Base-by-base conservation (phyloP, 306 rosid species). In the Pterocarpus santalinus region DNA sequence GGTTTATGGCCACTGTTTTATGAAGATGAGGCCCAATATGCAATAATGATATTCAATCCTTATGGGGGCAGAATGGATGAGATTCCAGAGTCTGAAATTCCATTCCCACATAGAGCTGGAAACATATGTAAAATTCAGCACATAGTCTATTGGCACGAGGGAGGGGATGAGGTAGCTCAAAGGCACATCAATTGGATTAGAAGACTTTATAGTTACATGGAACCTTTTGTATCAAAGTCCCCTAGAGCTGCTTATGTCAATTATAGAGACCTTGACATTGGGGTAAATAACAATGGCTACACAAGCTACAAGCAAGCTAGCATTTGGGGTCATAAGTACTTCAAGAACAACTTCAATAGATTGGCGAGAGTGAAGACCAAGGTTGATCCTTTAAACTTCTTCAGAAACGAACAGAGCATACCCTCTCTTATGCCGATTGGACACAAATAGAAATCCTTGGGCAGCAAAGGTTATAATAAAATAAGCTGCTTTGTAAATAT, bases 41-140 rank as follows among this genome's bases (percentile, higher is more conserved):
- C 75, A 16, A 0, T 2, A 0, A 5, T 85, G 75, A 11, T 35
- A 11, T 32, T 85, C 16, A 34, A 33, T 52, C 88, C 88, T 73
- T 85, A 72, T 49, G 88, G 86, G 8, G 86, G 66, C 5, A 81
- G n/a, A 65, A 85, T 78, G 88, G 71, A 81, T 78, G 51, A 67
- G 49, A 85, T 85, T 85, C 55, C 81, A 3, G 81, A 73, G 8
- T 72, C 67, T 28, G 83, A 85, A 67, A 85, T 32, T 52, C 86
- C 86, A 67, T 85, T 77, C 76, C 86, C 86, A 5, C 76, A 77
- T 8, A 78, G 83, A 69, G 1, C 14, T 33, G 88, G 86, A 44
- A 81, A 67, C 77, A 16, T 85, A 34, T 77, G 69, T 41, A 30
- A 66, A 5, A 81, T 85, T 73, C 79, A 73, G 15, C 39, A 85